Evolutionary conservation across 805 yeast genomes (phyloP).

Genomic region (Wickerhamiella vanderwaltii): DNA sequence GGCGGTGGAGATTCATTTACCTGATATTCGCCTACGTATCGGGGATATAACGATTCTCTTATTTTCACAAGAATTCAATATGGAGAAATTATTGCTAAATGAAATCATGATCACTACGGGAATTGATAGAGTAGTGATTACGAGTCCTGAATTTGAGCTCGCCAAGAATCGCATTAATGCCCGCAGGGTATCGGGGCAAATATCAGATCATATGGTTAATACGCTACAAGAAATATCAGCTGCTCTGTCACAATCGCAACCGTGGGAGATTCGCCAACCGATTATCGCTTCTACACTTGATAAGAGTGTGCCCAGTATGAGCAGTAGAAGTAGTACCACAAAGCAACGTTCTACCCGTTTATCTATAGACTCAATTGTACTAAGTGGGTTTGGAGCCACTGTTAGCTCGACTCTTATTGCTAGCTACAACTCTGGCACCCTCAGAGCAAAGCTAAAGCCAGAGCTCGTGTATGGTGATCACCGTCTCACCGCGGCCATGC

Average conservation of each 20-base stretch:
- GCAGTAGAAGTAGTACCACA: background rate
- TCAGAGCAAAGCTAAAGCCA: constrained; percentile 8
- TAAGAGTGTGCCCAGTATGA: background rate
- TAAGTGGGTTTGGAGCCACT: constrained; percentile 1
- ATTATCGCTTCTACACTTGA: background rate
- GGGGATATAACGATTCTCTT: constrained; percentile 16
- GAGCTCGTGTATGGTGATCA: constrained; percentile 1
- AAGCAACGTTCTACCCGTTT: background rate
- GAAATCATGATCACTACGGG: constrained; percentile 17
- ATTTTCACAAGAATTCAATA: constrained; percentile 14
- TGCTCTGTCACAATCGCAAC: background rate
- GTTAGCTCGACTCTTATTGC: constrained; percentile 7
- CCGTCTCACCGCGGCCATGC: background rate
- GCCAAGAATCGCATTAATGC: background rate
- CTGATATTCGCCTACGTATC: constrained; percentile 17
- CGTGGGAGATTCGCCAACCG: background rate
- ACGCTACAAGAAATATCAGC: background rate
- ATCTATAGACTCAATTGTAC: constrained; percentile 4
- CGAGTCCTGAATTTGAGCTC: constrained; percentile 3
- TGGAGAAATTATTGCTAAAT: constrained; percentile 9
- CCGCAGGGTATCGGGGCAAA: constrained; percentile 3
- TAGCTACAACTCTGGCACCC: constrained; percentile 1
- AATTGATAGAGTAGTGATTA: constrained; percentile 15
- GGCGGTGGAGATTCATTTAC: constrained; percentile 13
- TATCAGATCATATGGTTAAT: background rate